Evolutionary conservation across 495 filamentous ascomycete species (phyloP), one percentile per base, ranked within the genome.

Genomic region (Pyrenopolyporus hunteri): DNA sequence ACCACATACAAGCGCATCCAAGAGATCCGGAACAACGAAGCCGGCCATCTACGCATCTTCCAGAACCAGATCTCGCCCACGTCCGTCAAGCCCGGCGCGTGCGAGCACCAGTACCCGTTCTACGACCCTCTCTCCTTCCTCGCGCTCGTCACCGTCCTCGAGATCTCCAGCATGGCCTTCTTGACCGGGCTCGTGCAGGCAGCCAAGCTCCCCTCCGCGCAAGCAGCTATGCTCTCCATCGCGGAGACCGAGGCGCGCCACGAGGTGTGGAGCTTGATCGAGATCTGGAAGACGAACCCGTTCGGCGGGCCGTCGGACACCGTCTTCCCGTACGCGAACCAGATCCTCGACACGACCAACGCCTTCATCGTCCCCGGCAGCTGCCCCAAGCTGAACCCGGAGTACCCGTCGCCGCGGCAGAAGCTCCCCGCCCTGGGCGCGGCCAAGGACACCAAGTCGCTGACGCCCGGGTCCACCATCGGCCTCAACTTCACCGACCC

Each of bases 21-120:
- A 42, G 78, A 84, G 55, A 82, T 84, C 44, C 78, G 82, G 40
- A 76, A 83, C 69, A 84, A 83, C 59, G 82, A 83, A 64, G 82
- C 82, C 33, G 82, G 81, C 28, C 82, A 84, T 52, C 64, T 81
- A 19, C 80, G 80, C 56, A 76, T 84, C 66, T 84, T 84, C 71
- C 79, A 81, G 52, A 76, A 79, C 62, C 63, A 74, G 29, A 84
- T 83, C 54, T 82, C 81, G 0, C 67, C 73, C 14, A 76, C 74
- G 13, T 83, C 82, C 0, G 52, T 81, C 25, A 84, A 82, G 61
- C 82, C 81, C 1, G 81, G 79, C 2, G 71, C 73, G 0, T 84
- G 82, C 74, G 69, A 76, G 23, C 80, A 84, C 63, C 33, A 54
- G 6, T 84, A 74, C 49, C 75, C 76, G 0, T 70, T 80, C 26